Evolutionary conservation across 257 asterid species (phyloP), one percentile per base, ranked within the genome.

Genomic region (Solanum neorickii): DNA sequence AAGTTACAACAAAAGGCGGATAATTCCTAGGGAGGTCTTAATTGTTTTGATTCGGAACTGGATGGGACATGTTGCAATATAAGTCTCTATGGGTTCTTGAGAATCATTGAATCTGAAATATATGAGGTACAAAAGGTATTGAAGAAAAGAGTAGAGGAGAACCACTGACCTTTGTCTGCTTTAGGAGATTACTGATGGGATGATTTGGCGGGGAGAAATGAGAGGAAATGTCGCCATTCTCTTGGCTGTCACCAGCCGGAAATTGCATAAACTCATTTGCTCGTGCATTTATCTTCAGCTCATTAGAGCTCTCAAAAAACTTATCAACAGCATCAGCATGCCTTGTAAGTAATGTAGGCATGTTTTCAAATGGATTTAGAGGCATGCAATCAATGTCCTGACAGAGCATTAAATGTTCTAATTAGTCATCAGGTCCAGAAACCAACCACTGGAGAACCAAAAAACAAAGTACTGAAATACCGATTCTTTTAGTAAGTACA

Each of bases 311-410:
- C 91, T 92, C 96, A 68, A 88, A 90, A 85, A 92, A 89, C 92
- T 89, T 96, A 88, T 93, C 94, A 88, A 92, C 89, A 21, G 92
- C 85, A 89, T 90, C 88, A 56, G 89, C 49, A 29, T 91, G 93
- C 87, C 92, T 92, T 69, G 94, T 94, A 69, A 91, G 90, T 88
- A 90, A 87, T 41, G 98, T 89, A 83, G 98, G 98, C 87, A 94
- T 91, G 90, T 92, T 95, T 82, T 95, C 98, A 16, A 87, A 90
- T 72, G 94, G 96, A 94, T 94, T 91, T 88, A 90, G 90, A 41
- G 99, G 99, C 98, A 94, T 95, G 92, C 98, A 95, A 87, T 96
- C 98, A 86, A 93, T 90, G 88, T 96, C 99, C 98, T 96, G 94
- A 85, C 86, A 91, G 82, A 89, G 75, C 72, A 88, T 52, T 84